Evolutionary conservation across 2,329 filamentous ascomycete genomes (phyloP), one percentile per base, ranked within the genome.

Genomic region (Aquanectria penicillioides): DNA sequence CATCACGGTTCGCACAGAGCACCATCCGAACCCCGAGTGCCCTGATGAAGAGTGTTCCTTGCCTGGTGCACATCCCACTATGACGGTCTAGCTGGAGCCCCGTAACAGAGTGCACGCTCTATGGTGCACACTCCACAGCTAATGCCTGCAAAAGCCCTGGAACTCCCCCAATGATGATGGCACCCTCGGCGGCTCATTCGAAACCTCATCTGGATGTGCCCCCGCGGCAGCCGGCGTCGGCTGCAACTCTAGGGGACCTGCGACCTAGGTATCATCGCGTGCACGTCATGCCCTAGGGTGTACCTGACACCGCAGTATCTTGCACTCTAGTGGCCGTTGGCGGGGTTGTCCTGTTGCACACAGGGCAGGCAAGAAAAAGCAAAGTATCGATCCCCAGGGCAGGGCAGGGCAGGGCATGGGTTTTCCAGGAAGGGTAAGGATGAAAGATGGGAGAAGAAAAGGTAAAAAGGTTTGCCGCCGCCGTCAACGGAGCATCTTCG

Each of bases 401-500:
- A 59, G 52, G 52, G 52, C 54, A 67, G 49, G 56, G 54, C 57
- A 60, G 54, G 56, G 61, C 53, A 43, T 44, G 57, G 46, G 20
- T 25, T 36, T 54, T 51, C 23, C 38, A 56, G 36, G 50, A 44
- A 44, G 37, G 52, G 41, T 44, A 54, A 64, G 52, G 37, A 38
- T 46, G 22, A 34, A 54, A 34, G 28, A 40, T 54, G 55, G 55
- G 52, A 33, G 23, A 59, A 59, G 59, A 61, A 61, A 65, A 41
- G 40, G 18, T 41, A 49, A 36, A 50, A 61, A 48, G 51, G 51
- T 60, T 52, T 64, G 58, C 61, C 37, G 66, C 59, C 63, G 60
- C 67, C 62, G 62, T 69, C 60, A 62, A 66, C 66, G 66, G 66
- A 69, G 66, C 59, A 68, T 69, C 66, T 41, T 68, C 66, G 66